Evolutionary conservation across 345 rosid species (phyloP).

Genomic region (Syzygium aqueum): DNA sequence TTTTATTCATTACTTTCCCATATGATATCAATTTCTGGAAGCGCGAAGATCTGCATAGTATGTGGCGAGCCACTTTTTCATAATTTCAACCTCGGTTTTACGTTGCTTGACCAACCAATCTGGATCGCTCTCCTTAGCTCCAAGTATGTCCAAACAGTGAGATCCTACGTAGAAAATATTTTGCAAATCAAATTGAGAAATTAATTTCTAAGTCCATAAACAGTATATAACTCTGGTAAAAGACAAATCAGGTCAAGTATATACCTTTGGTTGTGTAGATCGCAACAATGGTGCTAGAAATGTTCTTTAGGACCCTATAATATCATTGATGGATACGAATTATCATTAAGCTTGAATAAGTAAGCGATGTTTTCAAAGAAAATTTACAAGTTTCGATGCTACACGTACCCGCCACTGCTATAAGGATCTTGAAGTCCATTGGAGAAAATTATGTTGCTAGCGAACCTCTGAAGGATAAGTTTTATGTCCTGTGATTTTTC

Average conservation of each 20-base stretch:
- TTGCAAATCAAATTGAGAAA: background rate
- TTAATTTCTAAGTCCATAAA: background rate
- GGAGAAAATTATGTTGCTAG: constrained; percentile 56
- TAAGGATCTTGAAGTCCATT: constrained; percentile 51
- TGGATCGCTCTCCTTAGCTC: constrained; percentile 9
- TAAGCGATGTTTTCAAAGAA: background rate
- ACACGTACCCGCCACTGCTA: constrained; percentile 41
- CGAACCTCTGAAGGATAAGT: constrained; percentile 29
- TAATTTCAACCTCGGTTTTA: constrained; percentile 8
- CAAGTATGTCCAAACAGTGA: constrained; percentile 21
- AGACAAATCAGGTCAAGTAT: background rate
- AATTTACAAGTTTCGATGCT: background rate
- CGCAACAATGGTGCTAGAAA: constrained; percentile 27
- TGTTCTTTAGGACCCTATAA: constrained; percentile 32
- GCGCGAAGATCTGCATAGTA: constrained; percentile 9
- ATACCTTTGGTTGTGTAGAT: constrained; percentile 24
- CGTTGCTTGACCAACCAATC: constrained; percentile 24
- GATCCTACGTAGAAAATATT: constrained; percentile 13
- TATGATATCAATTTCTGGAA: background rate
- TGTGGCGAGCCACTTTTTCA: constrained; percentile 11
- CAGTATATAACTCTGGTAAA: background rate
- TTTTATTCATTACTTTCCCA: background rate
- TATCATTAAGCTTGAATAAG: background rate
- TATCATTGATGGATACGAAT: background rate
- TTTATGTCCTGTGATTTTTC: constrained; percentile 31